A percentile compares a stretch with the other conserved stretches of the same genome.
Evolutionary conservation across 2,329 filamentous ascomycete genomes (phyloP).

Genomic region (Trichophyton benhamiae): DNA sequence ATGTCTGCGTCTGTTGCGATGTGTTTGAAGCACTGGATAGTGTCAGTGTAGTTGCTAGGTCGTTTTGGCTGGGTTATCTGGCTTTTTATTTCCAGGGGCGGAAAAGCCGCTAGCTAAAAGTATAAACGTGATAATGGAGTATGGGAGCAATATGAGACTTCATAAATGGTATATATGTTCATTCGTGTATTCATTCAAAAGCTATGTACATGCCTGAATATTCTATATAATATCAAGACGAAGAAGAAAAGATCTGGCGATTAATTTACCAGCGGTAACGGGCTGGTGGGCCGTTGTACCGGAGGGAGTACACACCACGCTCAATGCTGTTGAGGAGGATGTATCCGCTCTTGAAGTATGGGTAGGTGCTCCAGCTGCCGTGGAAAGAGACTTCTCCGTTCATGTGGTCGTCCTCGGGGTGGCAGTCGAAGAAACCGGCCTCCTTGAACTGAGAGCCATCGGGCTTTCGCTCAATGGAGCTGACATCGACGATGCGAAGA

Average conservation of each 20-base stretch:
- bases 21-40: too few species aligned
- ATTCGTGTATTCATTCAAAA: not conserved
- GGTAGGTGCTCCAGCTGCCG: slow-evolving; percentile 40
- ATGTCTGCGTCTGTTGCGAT: too few species aligned
- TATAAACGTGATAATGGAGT: too few species aligned
- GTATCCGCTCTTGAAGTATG: slow-evolving; percentile 39
- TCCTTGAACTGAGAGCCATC: slow-evolving; percentile 37
- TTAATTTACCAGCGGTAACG: not conserved
- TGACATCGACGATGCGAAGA: slow-evolving; percentile 28
- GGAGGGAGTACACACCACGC: slow-evolving; percentile 39
- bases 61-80: too few species aligned
- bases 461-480: slow-evolving; percentile 24
- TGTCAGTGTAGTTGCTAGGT: too few species aligned
- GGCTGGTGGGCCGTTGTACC: slow-evolving; percentile 18
- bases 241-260: not conserved
- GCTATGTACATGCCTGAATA: not conserved
- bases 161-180: not conserved
- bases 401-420: slow-evolving; percentile 40
- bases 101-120: too few species aligned
- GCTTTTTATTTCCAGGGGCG: too few species aligned
- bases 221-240: not conserved
- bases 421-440: slow-evolving; percentile 40
- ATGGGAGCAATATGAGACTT: not conserved
- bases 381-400: slow-evolving; percentile 32
- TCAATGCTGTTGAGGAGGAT: slow-evolving; percentile 44